These are phyloP conservation scores for Clavispora asparagi DNA, from an alignment of 805 yeast genomes.

Conservation along the genomic window DNA sequence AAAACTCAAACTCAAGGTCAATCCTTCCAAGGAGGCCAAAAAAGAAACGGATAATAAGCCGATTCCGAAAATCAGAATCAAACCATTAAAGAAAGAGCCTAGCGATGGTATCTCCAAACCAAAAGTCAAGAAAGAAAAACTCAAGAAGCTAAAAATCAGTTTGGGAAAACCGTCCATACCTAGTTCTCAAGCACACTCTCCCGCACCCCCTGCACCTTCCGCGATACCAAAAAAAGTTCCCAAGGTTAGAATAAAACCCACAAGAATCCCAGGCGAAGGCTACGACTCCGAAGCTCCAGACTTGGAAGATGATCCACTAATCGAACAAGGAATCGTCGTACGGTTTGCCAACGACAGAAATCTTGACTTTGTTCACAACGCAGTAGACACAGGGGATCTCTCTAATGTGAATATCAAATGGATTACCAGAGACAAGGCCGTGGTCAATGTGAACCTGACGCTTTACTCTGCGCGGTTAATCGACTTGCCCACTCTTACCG, in stretches of 20 bases:
- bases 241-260: slow-evolving; percentile 49
- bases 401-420: slow-evolving; percentile 71
- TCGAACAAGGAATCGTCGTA: slow-evolving; percentile 80
- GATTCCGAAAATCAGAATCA: slow-evolving; percentile 17
- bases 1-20: slow-evolving; percentile 18
- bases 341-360: slow-evolving; percentile 69
- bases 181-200: neutral
- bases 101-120: slow-evolving; percentile 8
- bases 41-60: slow-evolving; percentile 4
- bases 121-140: slow-evolving; percentile 14
- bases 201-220: slow-evolving; percentile 1
- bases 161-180: slow-evolving; percentile 9
- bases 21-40: slow-evolving; percentile 6
- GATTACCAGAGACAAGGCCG: slow-evolving; percentile 76
- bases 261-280: slow-evolving; percentile 86
- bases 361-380: slow-evolving; percentile 66
- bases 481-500: slow-evolving; percentile 86
- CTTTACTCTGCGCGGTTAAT: slow-evolving; percentile 78
- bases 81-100: slow-evolving; percentile 14
- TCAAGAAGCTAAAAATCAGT: slow-evolving; percentile 22
- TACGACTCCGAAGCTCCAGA: slow-evolving; percentile 97
- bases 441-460: slow-evolving; percentile 61
- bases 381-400: slow-evolving; percentile 74
- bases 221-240: slow-evolving; percentile 26
- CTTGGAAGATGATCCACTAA: slow-evolving; percentile 86